phyloP scores from a whole-genome alignment of 805 yeast genomes.

The Myxozyma sirexii region DNA sequence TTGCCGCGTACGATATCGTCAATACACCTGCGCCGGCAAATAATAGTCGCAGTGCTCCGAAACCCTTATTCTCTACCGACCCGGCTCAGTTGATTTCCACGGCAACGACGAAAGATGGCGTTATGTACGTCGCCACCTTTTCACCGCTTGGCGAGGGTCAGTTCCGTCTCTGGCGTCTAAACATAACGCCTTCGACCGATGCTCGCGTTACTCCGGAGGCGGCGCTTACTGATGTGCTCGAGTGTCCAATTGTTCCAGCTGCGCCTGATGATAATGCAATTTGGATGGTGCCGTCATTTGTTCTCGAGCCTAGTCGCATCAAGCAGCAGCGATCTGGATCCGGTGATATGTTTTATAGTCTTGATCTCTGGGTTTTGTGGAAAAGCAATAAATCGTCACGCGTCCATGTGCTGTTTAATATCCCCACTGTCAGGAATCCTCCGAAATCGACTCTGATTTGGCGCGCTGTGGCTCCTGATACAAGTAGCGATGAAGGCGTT shows the following conservation, averaged over 20 bases:
- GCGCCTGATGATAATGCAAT: conserved; percentile 46
- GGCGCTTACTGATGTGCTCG: conserved; percentile 39
- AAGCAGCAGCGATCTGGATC: not conserved
- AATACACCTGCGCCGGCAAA: not conserved
- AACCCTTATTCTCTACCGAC: conserved; percentile 40
- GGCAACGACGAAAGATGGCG: conserved; percentile 9
- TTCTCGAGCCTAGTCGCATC: conserved; percentile 36
- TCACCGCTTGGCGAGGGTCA: conserved; percentile 51
- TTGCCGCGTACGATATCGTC: conserved; percentile 36
- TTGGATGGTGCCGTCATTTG: conserved; percentile 55
- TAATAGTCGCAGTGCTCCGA: conserved; percentile 19
- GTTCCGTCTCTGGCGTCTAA: conserved; percentile 48
- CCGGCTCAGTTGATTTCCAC: conserved; percentile 42
- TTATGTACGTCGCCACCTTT: conserved; percentile 43
- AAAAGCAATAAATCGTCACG: conserved; percentile 61
- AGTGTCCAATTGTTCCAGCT: conserved; percentile 39
- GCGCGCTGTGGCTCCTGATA: conserved; percentile 21
- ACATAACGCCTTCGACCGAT: conserved; percentile 16
- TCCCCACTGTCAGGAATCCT: conserved; percentile 9
- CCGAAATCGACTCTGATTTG: conserved; percentile 14
- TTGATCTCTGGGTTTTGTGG: conserved; percentile 56
- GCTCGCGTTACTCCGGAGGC: conserved; percentile 29
- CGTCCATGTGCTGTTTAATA: conserved; percentile 24
- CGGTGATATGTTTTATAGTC: conserved; percentile 9
- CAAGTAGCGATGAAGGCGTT: conserved; percentile 17